Evolutionary conservation across 106 monocot genomes (phyloP).

Genomic region (Iris macrosiphon): DNA sequence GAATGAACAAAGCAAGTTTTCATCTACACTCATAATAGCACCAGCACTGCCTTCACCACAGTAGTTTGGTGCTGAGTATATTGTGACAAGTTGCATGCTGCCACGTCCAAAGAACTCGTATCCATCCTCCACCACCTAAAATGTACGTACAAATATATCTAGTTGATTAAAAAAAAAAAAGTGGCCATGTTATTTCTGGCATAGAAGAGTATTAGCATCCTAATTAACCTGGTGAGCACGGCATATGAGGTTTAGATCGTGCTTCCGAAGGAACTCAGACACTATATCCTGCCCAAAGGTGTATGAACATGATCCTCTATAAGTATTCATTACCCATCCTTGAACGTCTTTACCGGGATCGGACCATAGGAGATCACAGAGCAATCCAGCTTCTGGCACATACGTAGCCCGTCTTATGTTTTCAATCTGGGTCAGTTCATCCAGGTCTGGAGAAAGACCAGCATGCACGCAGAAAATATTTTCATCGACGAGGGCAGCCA

Average conservation of each 20-base stretch:
- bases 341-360: constrained; percentile 31
- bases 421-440: constrained; percentile 39
- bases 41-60: constrained; percentile 35
- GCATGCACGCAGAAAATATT: constrained; percentile 56
- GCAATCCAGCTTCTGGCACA: constrained; percentile 39
- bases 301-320: constrained; percentile 37
- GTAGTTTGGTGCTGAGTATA: constrained; percentile 35
- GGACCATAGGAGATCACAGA: constrained; percentile 53
- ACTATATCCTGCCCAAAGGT: constrained; percentile 39
- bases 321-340: constrained; percentile 34
- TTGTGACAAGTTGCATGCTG: constrained; percentile 25
- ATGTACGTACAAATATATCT: background rate
- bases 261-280: constrained; percentile 33
- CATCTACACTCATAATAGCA: constrained; percentile 43
- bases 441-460: constrained; percentile 44
- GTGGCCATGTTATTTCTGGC: too few relatives aligned
- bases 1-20: constrained; percentile 31
- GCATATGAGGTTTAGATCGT: constrained; percentile 44
- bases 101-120: constrained; percentile 35
- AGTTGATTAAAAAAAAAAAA: background rate
- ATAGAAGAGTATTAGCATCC: too few relatives aligned
- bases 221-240: constrained; percentile 38
- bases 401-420: constrained; percentile 29
- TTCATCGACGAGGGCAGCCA: constrained; percentile 35
- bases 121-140: constrained; percentile 32